These are phyloP conservation scores for Sphagnum contortum DNA, from an alignment of 225 moss, liverwort and hornwort genomes.

Conservation along the genomic window DNA sequence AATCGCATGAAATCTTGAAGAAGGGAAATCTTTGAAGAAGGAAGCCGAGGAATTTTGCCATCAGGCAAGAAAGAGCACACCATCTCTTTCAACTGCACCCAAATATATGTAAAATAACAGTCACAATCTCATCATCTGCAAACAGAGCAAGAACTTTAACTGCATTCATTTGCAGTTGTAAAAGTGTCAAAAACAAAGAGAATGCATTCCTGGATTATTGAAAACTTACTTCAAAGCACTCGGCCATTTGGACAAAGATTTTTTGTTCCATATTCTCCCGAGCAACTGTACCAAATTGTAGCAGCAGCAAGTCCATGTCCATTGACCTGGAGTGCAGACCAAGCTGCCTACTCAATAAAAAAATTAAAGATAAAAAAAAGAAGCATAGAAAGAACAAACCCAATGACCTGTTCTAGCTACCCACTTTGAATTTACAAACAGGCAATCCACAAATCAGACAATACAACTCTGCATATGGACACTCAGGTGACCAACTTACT, in stretches of 20 bases:
- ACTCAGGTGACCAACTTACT: conserved; percentile 19
- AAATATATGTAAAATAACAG: conserved; percentile 55
- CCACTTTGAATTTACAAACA: too few relatives aligned
- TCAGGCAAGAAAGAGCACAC: conserved; percentile 21
- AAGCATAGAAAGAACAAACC: too few relatives aligned
- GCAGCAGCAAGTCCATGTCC: conserved; percentile 59
- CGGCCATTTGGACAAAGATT: conserved; percentile 51
- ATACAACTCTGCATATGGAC: too few relatives aligned
- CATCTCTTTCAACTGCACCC: conserved; percentile 29
- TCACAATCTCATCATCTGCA: background rate
- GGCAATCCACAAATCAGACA: too few relatives aligned
- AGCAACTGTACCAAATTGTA: conserved; percentile 58
- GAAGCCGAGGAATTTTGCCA: conserved; percentile 13
- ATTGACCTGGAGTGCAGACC: conserved; percentile 29
- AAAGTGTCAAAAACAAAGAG: too few relatives aligned
- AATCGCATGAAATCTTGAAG: conserved; percentile 86
- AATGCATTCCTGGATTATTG: too few relatives aligned
- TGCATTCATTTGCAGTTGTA: too few relatives aligned
- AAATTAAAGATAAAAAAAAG: too few relatives aligned
- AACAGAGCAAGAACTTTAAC: background rate
- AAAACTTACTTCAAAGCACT: conserved; percentile 43
- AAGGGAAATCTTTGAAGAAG: conserved; percentile 39
- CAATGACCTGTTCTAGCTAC: too few relatives aligned
- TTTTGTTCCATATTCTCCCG: conserved; percentile 55
- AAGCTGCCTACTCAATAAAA: too few relatives aligned